phyloP scores from a whole-genome alignment of 2,329 filamentous ascomycete species.

The Verticillium longisporum region DNA sequence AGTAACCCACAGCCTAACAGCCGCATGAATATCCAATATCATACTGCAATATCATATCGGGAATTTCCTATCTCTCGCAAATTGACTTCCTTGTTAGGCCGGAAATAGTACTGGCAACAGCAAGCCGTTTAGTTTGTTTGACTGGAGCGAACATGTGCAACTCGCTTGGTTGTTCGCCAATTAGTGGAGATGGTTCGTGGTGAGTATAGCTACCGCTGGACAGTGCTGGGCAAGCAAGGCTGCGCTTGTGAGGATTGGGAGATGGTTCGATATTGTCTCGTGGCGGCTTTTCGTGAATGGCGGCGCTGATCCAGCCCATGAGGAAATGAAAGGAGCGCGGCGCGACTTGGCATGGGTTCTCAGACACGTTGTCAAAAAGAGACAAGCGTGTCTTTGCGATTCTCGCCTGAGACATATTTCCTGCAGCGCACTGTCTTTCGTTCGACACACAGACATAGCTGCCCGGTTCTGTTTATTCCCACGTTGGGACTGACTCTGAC shows the following conservation, averaged over 20 bases:
- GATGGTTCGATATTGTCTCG: background rate
- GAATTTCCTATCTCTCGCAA: background rate
- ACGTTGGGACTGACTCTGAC: background rate
- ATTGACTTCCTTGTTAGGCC: background rate
- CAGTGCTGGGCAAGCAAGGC: background rate
- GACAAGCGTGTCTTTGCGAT: background rate
- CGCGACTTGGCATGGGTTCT: background rate
- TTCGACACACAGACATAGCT: background rate
- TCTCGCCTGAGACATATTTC: background rate
- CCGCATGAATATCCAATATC: background rate
- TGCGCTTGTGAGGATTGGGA: background rate
- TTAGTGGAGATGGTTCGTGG: background rate
- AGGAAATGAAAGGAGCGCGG: background rate
- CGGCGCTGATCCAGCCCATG: background rate
- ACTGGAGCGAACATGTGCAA: background rate
- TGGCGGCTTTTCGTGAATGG: background rate
- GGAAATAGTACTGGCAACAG: background rate
- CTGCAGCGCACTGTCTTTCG: background rate
- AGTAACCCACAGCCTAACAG: background rate
- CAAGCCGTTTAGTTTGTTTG: background rate
- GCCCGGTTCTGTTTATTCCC: background rate
- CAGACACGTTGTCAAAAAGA: background rate
- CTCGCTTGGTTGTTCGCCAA: too few relatives aligned
- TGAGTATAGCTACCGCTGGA: background rate
- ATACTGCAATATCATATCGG: background rate